Conservation (phyloP, 2,329 filamentous ascomycete genomes). For the Aspergillus oerlinghausenensis region DNA sequence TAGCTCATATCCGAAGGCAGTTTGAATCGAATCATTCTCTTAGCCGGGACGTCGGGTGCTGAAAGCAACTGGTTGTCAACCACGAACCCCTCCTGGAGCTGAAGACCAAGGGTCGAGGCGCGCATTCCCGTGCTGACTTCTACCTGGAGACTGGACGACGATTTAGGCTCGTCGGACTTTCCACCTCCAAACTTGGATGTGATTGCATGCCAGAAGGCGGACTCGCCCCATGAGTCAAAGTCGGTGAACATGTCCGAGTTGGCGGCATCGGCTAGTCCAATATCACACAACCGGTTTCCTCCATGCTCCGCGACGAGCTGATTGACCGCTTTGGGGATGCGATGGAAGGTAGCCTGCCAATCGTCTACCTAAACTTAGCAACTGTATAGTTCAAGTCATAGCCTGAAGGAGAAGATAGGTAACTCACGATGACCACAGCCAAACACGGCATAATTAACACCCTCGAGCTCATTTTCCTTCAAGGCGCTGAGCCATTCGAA, state of each 20-base stretch:
- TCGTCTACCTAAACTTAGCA: slow-evolving; percentile 34
- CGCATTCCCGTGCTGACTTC: slow-evolving; percentile 51
- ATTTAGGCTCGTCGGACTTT: slow-evolving; percentile 25
- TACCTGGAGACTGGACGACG: slow-evolving; percentile 38
- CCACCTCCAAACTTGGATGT: slow-evolving; percentile 33
- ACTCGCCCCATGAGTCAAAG: slow-evolving; percentile 65
- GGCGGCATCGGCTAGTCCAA: slow-evolving; percentile 58
- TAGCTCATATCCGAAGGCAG: slow-evolving; percentile 64
- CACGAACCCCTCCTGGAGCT: slow-evolving; percentile 59
- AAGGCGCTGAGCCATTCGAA: slow-evolving; percentile 60
- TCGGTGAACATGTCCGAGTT: slow-evolving; percentile 63
- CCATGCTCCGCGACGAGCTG: slow-evolving; percentile 49
- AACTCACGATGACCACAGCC: slow-evolving; percentile 56
- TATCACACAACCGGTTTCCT: slow-evolving; percentile 44
- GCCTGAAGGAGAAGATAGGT: too few relatives aligned
- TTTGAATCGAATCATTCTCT: slow-evolving; percentile 63
- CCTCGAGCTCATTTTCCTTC: slow-evolving; percentile 49
- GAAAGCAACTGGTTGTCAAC: slow-evolving; percentile 51
- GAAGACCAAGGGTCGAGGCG: slow-evolving; percentile 56
- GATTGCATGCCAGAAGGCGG: slow-evolving; percentile 50
- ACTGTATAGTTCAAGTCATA: slow-evolving; percentile 7
- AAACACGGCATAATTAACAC: slow-evolving; percentile 63
- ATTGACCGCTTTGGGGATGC: slow-evolving; percentile 61
- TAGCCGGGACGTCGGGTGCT: slow-evolving; percentile 48
- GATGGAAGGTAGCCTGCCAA: slow-evolving; percentile 59